Base-by-base conservation (phyloP, 805 yeast species). In the Lipomyces japonicus region DNA sequence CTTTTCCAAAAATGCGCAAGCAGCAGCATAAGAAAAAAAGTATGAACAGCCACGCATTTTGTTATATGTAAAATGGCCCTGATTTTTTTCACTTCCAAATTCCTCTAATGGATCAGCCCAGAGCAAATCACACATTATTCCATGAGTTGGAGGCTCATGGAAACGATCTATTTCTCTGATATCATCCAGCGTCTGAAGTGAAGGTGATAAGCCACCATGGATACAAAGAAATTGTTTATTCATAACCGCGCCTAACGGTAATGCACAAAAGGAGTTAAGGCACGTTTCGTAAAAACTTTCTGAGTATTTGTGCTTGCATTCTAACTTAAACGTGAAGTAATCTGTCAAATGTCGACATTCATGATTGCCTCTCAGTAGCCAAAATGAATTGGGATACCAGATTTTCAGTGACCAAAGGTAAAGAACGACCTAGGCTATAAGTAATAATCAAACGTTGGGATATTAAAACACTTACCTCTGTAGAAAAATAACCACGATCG, bases 21-120 rank as follows among this genome's bases (percentile, higher is more conserved):
- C 78, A 0, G 97, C 96, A 41, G 76, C 77, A 67, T 84, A 93
- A 0, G 96, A 81, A 66, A 79, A 91, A 47, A 91, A 87, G 67
- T 81, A 93, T 0, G 97, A 89, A 66, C 97, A 93, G 4, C 97
- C 97, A 57, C 97, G 75, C 53, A 82, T 84, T 31, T 79, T 70
- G 70, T 86, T 90, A 63, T 80, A 80, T 24, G 77, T 73, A 66
- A 78, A 88, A 25, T 61, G 65, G 14, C 65, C 71, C 16, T 63
- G 62, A 2, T 71, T 64, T 16, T 55, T 59, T 56, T 77, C 82
- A 24, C 75, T 80, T 64, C 90, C 96, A 65, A 86, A 91, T 38
- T 84, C 83, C 59, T 88, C 95, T n/a, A 84, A 72, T 0, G 98
- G 98, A 68, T 91, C 97, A 0, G 96, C 84, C 98, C 97, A 91